These are phyloP conservation scores for Chlorella variabilis DNA, from an alignment of 163 green algal genomes.

Conservation along the genomic window DNA sequence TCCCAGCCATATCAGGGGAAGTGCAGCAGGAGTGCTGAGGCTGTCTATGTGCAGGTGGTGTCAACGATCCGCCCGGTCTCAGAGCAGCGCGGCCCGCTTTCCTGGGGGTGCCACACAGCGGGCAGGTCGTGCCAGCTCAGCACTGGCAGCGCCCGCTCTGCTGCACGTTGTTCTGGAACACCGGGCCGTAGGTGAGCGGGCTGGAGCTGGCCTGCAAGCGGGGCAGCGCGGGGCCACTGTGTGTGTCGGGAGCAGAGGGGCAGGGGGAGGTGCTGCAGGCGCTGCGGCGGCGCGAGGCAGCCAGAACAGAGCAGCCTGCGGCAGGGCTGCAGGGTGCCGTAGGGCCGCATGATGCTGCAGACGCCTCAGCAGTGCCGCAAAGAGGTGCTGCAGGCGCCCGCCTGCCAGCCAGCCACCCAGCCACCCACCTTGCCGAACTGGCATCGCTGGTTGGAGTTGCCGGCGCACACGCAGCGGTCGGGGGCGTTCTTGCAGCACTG, in stretches of 20 bases:
- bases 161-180: not conserved
- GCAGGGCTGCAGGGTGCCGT: too few species aligned
- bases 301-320: not conserved
- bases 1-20: too few species aligned
- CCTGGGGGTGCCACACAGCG: too few species aligned
- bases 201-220: not conserved
- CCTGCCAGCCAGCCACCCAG: too few species aligned
- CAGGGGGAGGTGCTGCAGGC: too few species aligned
- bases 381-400: not conserved
- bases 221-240: not conserved
- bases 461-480: conserved; percentile 2
- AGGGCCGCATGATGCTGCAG: too few species aligned
- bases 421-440: not conserved
- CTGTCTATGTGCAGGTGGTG: too few species aligned
- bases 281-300: not conserved
- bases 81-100: too few species aligned
- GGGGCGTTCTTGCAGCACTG: not conserved
- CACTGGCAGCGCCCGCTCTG: not conserved
- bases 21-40: too few species aligned
- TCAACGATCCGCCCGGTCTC: too few species aligned
- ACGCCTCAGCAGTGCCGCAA: too few species aligned
- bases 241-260: not conserved
- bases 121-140: conserved; percentile 1
- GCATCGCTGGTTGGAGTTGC: not conserved
- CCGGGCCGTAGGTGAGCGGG: not conserved